Percentiles rank a stretch among this genome's conserved stretches.
phyloP scores from a whole-genome alignment of 192 early-diverging fungal species.

The Mycoemilia scoparia region DNA sequence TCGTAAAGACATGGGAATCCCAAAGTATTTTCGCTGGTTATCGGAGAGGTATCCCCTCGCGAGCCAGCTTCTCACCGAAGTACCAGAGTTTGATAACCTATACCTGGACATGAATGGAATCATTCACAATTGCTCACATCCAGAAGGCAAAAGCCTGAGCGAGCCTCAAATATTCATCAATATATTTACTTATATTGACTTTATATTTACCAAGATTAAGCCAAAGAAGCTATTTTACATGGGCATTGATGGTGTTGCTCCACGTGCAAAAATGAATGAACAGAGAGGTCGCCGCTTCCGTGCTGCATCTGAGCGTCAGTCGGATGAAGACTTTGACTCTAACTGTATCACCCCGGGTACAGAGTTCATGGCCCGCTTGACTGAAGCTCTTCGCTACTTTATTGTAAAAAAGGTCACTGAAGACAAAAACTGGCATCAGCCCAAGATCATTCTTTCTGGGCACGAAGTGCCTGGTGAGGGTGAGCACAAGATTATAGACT shows the following conservation, averaged over 20 bases:
- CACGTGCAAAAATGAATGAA: constrained; percentile 99
- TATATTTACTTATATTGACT: constrained; percentile 96
- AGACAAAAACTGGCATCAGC: constrained; percentile 75
- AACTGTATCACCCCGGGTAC: constrained; percentile 99
- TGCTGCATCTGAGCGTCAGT: constrained; percentile 68
- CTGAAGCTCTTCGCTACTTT: constrained; percentile 74
- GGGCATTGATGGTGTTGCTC: constrained; percentile 90
- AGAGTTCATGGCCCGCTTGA: constrained; percentile 84
- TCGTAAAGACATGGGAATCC: constrained; percentile 87
- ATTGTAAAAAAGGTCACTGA: constrained; percentile 73
- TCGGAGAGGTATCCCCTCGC: constrained; percentile 92
- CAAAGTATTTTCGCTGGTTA: constrained; percentile 96
- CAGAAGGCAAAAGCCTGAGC: constrained; percentile 64
- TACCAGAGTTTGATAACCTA: constrained; percentile 95
- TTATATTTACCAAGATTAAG: constrained; percentile 78
- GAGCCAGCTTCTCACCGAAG: constrained; percentile 72
- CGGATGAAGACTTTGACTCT: no score
- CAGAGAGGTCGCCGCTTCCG: constrained; percentile 92
- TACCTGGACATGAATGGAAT: constrained; percentile 99
- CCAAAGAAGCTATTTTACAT: constrained; percentile 89
- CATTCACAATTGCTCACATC: constrained; percentile 91
- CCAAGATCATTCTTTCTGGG: constrained; percentile 85
- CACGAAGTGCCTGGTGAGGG: constrained; percentile 94
- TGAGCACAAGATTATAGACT: constrained; percentile 99
- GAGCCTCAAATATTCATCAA: constrained; percentile 72